Base-by-base conservation (phyloP, 108 stramenopile species). In the Cylindrotheca fusiformis region DNA sequence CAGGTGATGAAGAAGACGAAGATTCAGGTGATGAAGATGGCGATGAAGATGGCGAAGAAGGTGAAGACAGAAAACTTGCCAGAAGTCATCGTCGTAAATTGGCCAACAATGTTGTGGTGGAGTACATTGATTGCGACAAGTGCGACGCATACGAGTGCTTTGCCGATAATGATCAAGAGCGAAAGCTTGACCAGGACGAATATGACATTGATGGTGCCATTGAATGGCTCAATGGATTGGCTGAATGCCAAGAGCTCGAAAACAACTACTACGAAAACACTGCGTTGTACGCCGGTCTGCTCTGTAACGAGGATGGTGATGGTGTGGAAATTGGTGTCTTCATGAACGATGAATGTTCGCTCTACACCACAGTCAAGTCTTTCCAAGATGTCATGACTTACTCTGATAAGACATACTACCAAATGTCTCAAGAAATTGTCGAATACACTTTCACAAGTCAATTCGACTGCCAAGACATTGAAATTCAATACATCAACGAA, bases 281-380 rank as follows among this genome's bases (percentile, higher is more conserved):
- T 31, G 32, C 29, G 2, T 36, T 80, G 6, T 80, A 66, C 58
- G 69, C 76, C 29, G 80, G 88, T 21, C 72, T 83, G 36, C 80
- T 86, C 60, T 89, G 88, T 68, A 82, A 79, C 65, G 72, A 53
- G 36, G 71, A 74, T 21, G 88, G 88, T 52, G 78, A 51, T 48
- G 85, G 85, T 58, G 81, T 86, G 23, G 85, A 86, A 53, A 71
- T 86, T 23, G 88, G 76, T 63, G 36, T 90, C 25, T 90, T 86
- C 59, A 26, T 84, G 23, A 85, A 90, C 59, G 58, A 84, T 19
- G 71, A 80, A 10, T 90, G 88, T 62, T 77, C 71, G 2, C 2
- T 79, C 12, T 87, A 86, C 46, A 33, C 58, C 55, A 20, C 50
- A 32, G 54, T 56, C 32, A 51, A 62, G 6, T 32, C 58, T 27